Conservation (phyloP, 164 flowering plant species). For the Nymphaea thermarum region DNA sequence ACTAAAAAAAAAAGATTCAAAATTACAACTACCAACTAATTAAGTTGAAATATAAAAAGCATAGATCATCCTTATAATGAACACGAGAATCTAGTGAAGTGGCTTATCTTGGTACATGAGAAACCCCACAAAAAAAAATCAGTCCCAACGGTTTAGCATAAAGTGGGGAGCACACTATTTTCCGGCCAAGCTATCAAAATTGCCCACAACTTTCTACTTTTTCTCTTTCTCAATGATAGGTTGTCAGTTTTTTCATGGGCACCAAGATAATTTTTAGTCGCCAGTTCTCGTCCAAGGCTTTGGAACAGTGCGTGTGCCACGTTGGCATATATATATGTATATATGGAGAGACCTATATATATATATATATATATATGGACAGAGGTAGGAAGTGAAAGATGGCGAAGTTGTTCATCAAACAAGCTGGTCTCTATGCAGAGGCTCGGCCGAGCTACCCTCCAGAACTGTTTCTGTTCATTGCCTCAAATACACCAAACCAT, state of each 20-base stretch:
- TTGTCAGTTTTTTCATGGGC: neutral
- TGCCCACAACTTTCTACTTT: neutral
- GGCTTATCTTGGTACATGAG: neutral
- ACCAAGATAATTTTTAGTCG: neutral
- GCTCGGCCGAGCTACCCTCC: slow-evolving; percentile 19
- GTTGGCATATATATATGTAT: neutral
- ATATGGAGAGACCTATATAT: too few relatives aligned
- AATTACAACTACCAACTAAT: neutral
- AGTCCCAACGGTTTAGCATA: neutral
- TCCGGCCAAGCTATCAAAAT: neutral
- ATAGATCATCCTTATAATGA: neutral
- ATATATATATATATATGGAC: neutral
- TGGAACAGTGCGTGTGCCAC: neutral
- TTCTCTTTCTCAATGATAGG: neutral
- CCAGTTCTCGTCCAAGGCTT: neutral
- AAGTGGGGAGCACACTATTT: neutral
- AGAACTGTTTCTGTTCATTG: slow-evolving; percentile 15
- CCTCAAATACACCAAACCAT: slow-evolving; percentile 20
- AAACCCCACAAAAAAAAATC: too few relatives aligned
- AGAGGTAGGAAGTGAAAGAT: slow-evolving; percentile 1
- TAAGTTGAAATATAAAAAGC: neutral
- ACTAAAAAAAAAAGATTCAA: neutral
- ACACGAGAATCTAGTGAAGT: neutral
- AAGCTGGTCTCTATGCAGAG: slow-evolving; percentile 12
- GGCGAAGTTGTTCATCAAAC: slow-evolving; percentile 14